Percentiles rank a stretch among this genome's conserved stretches.
Evolutionary conservation across 129 eudicot genomes (phyloP).

Genomic region (Flaveria sonorensis): DNA sequence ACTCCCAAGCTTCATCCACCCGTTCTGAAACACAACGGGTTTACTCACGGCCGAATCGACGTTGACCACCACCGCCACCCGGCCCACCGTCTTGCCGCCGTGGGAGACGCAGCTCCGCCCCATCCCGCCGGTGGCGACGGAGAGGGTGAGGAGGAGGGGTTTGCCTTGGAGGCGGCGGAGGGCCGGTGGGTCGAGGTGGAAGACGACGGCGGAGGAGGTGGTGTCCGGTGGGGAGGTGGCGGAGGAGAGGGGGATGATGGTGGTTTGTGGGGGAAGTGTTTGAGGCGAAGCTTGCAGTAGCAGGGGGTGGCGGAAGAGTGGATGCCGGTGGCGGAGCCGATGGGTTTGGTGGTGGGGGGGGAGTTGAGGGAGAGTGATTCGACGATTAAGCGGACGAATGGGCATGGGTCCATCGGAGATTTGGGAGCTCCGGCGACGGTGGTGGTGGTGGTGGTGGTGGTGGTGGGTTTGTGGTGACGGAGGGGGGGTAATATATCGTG

Average conservation of each 20-base stretch:
- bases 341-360: slow-evolving; percentile 56
- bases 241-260: slow-evolving; percentile 58
- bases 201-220: slow-evolving; percentile 45
- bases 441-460: neutral
- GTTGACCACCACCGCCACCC: slow-evolving; percentile 44
- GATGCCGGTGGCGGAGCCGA: slow-evolving; percentile 62
- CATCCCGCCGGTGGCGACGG: slow-evolving; percentile 76
- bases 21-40: slow-evolving; percentile 57
- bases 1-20: slow-evolving; percentile 74
- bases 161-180: slow-evolving; percentile 64
- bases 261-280: slow-evolving; percentile 72
- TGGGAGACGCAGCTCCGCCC: slow-evolving; percentile 64
- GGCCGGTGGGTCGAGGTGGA: slow-evolving; percentile 78
- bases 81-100: slow-evolving; percentile 61
- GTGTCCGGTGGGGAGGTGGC: slow-evolving; percentile 32
- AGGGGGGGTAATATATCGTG: slow-evolving; percentile 41
- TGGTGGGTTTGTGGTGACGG: slow-evolving; percentile 14
- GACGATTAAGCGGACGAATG: slow-evolving; percentile 75
- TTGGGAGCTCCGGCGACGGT: neutral
- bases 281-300: slow-evolving; percentile 68
- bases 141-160: slow-evolving; percentile 49
- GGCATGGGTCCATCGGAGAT: slow-evolving; percentile 87
- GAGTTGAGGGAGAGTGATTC: slow-evolving; percentile 78
- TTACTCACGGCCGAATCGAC: slow-evolving; percentile 44
- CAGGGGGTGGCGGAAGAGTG: slow-evolving; percentile 84